phyloP scores from a whole-genome alignment of 2,329 filamentous ascomycete genomes.

The Sporothrix sp. region DNA sequence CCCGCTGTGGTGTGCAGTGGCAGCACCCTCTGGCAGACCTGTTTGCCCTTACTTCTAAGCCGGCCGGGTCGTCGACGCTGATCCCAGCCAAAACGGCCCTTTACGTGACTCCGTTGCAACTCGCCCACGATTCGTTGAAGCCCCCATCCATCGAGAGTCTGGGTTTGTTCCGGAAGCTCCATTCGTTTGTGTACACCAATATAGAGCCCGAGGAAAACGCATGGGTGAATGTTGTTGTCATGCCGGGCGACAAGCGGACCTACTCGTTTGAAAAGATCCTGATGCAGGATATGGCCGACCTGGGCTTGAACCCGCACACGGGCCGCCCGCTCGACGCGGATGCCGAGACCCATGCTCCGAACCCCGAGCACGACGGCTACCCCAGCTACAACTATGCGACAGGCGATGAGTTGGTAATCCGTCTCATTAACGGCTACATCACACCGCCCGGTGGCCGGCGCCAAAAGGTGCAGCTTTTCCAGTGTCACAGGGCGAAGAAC shows the following conservation, averaged over 20 bases:
- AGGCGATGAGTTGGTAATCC: background rate
- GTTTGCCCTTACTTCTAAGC: background rate
- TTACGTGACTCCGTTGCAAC: background rate
- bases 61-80: background rate
- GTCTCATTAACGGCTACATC: conserved; percentile 13
- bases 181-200: background rate
- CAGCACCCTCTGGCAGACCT: conserved; percentile 2
- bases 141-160: background rate
- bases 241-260: background rate
- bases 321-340: background rate
- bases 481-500: conserved; percentile 2
- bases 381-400: background rate
- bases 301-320: background rate
- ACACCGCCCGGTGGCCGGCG: background rate
- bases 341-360: background rate
- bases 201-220: background rate
- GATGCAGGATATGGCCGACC: background rate
- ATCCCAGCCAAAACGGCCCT: background rate
- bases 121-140: background rate
- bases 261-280: background rate
- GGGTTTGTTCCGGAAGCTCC: background rate
- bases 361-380: background rate
- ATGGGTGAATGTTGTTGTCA: background rate
- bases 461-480: conserved; percentile 16
- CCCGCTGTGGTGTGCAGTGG: conserved; percentile 11